Conservation (phyloP, 2,329 filamentous ascomycete genomes). For the Aspergillaceae sp. region DNA sequence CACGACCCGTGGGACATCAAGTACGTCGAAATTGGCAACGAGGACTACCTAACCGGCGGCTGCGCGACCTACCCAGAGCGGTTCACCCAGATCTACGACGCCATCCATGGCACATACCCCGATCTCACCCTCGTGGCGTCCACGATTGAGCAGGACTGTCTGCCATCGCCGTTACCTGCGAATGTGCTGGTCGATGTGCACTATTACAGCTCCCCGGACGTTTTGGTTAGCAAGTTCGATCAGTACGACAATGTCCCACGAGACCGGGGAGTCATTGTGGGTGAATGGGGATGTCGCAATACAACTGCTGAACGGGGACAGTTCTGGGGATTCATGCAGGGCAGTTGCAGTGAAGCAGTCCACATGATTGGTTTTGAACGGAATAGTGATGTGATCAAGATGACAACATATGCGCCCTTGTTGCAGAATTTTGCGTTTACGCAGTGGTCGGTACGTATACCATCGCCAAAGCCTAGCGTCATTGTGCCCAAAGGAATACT, state of each 20-base stretch:
- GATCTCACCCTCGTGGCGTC: slow-evolving; percentile 50
- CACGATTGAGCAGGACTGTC: slow-evolving; percentile 20
- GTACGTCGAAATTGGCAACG: slow-evolving; percentile 59
- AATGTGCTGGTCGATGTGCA: slow-evolving; percentile 44
- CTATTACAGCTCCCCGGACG: slow-evolving; percentile 44
- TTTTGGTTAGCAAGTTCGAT: slow-evolving; percentile 43
- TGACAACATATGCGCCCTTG: slow-evolving; percentile 30
- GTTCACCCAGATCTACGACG: slow-evolving; percentile 51
- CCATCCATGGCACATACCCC: slow-evolving; percentile 48
- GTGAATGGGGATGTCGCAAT: slow-evolving; percentile 24
- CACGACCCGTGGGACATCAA: slow-evolving; percentile 50
- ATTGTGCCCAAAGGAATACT: too few relatives aligned
- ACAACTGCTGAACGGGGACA: slow-evolving; percentile 8
- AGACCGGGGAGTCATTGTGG: slow-evolving; percentile 21
- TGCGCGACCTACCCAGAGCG: slow-evolving; percentile 45
- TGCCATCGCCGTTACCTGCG: slow-evolving; percentile 18
- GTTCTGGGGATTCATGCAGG: slow-evolving; percentile 28
- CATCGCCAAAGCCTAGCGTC: neutral
- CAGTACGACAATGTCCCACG: slow-evolving; percentile 46
- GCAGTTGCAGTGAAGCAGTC: slow-evolving; percentile 55
- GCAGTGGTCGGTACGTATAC: slow-evolving; percentile 25
- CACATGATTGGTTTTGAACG: slow-evolving; percentile 48
- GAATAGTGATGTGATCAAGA: slow-evolving; percentile 30
- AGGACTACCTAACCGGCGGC: slow-evolving; percentile 53
- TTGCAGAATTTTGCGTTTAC: slow-evolving; percentile 27